These are phyloP conservation scores for Xylaria intraflava DNA, from an alignment of 495 filamentous ascomycete species.

Conservation along the genomic window DNA sequence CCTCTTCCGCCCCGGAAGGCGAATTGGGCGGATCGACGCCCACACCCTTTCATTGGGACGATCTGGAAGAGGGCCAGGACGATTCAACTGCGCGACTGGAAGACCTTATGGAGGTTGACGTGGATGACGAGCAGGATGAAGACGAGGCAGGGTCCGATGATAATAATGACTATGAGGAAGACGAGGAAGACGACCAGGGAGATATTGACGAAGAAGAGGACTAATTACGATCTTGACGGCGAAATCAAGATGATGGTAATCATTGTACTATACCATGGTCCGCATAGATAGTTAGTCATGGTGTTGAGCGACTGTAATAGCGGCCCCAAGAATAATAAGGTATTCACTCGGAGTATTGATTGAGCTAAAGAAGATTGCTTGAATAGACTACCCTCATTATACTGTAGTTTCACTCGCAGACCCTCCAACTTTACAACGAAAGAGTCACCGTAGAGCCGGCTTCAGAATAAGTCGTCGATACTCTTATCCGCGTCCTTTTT, in stretches of 20 bases:
- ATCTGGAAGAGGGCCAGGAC: constrained; percentile 17
- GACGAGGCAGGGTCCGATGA: constrained; percentile 5
- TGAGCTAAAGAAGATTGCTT: no score
- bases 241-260: background rate
- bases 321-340: no score
- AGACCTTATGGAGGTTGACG: constrained; percentile 6
- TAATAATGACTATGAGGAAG: constrained; percentile 11
- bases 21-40: constrained; percentile 19
- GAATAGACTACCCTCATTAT: no score
- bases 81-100: background rate
- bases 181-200: constrained; percentile 13
- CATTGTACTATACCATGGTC: no score
- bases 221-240: background rate
- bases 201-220: constrained; percentile 15
- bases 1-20: background rate
- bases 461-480: constrained; percentile 77
- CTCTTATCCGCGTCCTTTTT: constrained; percentile 89
- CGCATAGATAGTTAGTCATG: no score
- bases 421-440: background rate
- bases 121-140: constrained; percentile 10
- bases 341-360: no score
- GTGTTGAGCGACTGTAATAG: no score
- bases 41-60: constrained; percentile 26
- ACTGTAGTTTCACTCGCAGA: background rate
- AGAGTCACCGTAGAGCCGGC: no score